These are phyloP conservation scores for Fusarium robinianum DNA, from an alignment of 2,329 filamentous ascomycete species.

Conservation along the genomic window DNA sequence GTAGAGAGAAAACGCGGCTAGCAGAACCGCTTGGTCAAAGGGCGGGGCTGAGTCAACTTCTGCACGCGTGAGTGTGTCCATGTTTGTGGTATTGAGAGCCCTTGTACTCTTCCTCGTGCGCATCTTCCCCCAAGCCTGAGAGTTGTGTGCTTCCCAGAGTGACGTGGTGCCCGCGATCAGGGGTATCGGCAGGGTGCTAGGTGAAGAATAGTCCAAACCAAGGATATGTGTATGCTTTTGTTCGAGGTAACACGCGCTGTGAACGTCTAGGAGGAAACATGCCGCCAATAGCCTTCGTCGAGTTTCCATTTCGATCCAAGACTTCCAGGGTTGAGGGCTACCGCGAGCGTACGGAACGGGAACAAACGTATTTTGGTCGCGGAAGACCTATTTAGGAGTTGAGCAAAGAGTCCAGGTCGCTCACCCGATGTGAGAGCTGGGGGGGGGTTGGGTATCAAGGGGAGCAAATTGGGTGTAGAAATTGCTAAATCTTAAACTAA, in stretches of 20 bases:
- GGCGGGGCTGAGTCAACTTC: slow-evolving; percentile 41
- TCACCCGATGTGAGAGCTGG: neutral
- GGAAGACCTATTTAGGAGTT: slow-evolving; percentile 47
- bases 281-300: slow-evolving; percentile 58
- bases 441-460: slow-evolving; percentile 7
- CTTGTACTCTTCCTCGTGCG: slow-evolving; percentile 32
- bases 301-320: slow-evolving; percentile 58
- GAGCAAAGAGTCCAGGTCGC: slow-evolving; percentile 28
- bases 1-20: slow-evolving; percentile 45
- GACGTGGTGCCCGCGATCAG: slow-evolving; percentile 49
- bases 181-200: slow-evolving; percentile 49
- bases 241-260: slow-evolving; percentile 60
- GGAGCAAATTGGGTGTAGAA: no score
- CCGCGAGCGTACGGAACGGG: slow-evolving; percentile 29
- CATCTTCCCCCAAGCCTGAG: slow-evolving; percentile 51
- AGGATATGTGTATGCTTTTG: slow-evolving; percentile 45
- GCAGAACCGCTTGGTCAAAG: slow-evolving; percentile 49
- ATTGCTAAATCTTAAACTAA: slow-evolving; percentile 47
- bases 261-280: slow-evolving; percentile 61
- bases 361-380: slow-evolving; percentile 38
- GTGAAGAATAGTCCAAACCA: slow-evolving; percentile 44
- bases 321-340: slow-evolving; percentile 50
- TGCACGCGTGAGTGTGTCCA: slow-evolving; percentile 44
- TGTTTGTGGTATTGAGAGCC: slow-evolving; percentile 37
- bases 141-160: slow-evolving; percentile 55